Evolutionary conservation across 768 basidiomycete genomes (phyloP).

Genomic region (Lactarius tabidus): DNA sequence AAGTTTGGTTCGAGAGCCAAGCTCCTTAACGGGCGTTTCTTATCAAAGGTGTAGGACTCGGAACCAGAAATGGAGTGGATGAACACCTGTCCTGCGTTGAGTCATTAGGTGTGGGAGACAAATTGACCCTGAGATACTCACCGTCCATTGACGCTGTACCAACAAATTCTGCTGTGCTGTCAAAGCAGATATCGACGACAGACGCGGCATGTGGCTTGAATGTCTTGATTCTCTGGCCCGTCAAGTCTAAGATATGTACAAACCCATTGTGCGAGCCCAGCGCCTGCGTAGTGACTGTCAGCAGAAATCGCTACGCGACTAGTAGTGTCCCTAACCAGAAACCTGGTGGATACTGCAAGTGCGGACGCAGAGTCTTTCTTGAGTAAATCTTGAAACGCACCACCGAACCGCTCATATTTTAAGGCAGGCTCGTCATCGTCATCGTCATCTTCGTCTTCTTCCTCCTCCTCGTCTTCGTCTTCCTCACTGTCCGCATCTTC

Average conservation of each 20-base stretch:
- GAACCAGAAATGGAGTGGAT: constrained; percentile 75
- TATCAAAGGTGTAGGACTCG: constrained; percentile 82
- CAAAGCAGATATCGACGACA: constrained; percentile 79
- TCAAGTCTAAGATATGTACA: constrained; percentile 76
- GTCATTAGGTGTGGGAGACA: constrained; percentile 1
- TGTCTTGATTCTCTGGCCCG: constrained; percentile 80
- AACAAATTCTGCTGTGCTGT: constrained; percentile 81
- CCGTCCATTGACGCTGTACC: constrained; percentile 94
- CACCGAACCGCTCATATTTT: constrained; percentile 83
- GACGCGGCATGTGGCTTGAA: constrained; percentile 89
- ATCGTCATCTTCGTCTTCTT: constrained; percentile 50
- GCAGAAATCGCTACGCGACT: not conserved
- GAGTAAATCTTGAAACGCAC: constrained; percentile 68
- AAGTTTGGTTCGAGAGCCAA: constrained; percentile 91
- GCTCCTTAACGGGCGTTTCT: constrained; percentile 88
- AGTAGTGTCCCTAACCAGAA: constrained; percentile 49
- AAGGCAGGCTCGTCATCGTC: constrained; percentile 89
- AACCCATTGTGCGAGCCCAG: constrained; percentile 93
- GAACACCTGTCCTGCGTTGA: constrained; percentile 77
- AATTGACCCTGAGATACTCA: constrained; percentile 36
- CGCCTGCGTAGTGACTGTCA: constrained; percentile 46
- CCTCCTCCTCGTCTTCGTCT: constrained; percentile 45
- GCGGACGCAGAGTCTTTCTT: constrained; percentile 89
- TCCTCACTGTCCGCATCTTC: constrained; percentile 32
- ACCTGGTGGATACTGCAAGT: constrained; percentile 66